Evolutionary conservation across 2,329 filamentous ascomycete species (phyloP).

Genomic region (Aspergillus sp.): DNA sequence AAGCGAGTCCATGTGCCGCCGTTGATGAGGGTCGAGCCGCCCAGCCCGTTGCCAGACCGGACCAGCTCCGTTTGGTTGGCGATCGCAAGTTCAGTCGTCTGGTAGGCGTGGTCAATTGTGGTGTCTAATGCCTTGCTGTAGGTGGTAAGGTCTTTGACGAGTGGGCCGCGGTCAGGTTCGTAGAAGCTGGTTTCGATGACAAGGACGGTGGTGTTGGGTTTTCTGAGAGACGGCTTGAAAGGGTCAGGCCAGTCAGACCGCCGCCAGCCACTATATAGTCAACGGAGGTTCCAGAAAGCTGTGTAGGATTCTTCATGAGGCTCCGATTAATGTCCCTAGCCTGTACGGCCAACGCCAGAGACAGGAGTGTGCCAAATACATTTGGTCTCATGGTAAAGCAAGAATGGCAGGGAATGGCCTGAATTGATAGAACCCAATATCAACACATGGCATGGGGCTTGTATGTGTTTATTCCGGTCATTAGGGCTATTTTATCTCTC

Average conservation of each 20-base stretch:
- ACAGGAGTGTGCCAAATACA: no score
- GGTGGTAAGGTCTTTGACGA: slow-evolving; percentile 16
- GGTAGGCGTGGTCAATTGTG: slow-evolving; percentile 13
- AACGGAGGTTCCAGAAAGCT: slow-evolving; percentile 10
- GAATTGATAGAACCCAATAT: no score
- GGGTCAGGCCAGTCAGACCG: slow-evolving; percentile 20
- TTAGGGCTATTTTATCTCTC: no score
- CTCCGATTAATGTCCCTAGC: no score
- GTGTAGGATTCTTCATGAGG: no score
- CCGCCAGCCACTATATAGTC: slow-evolving; percentile 26
- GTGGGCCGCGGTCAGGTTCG: slow-evolving; percentile 15
- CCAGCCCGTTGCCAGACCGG: slow-evolving; percentile 17
- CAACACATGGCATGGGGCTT: no score
- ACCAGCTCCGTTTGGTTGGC: slow-evolving; percentile 14
- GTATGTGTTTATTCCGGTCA: no score
- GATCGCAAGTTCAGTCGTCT: slow-evolving; percentile 8
- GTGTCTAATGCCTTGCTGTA: slow-evolving; percentile 20
- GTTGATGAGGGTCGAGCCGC: slow-evolving; percentile 21
- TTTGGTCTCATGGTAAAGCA: no score
- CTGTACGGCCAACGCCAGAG: no score
- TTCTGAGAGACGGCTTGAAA: slow-evolving; percentile 17
- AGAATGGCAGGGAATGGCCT: no score
- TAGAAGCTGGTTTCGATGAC: slow-evolving; percentile 23
- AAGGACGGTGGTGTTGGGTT: slow-evolving; percentile 16
- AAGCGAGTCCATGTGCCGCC: slow-evolving; percentile 27